Base-by-base conservation (phyloP, 2,329 filamentous ascomycete genomes). In the Xylariaceae sp. region DNA sequence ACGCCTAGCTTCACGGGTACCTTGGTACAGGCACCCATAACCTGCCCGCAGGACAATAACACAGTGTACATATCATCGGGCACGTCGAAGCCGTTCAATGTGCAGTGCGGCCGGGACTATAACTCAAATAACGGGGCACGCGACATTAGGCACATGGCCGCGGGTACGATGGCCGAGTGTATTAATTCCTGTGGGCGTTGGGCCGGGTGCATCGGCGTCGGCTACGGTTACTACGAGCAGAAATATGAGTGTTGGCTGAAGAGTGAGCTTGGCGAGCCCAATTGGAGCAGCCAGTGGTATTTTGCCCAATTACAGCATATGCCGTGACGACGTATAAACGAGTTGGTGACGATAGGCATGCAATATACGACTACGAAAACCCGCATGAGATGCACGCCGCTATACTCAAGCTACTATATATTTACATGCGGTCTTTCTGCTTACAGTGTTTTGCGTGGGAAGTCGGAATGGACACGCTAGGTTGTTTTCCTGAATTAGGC, bases 21-120 rank as follows among this genome's bases (percentile, higher is more conserved):
- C 6, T n/a, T 52, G 14, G 26, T 53, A 3, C 14, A 40, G 10
- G 54, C 51, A 1, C 57, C 62, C 18, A 54, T 64, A 9, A 20
- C 29, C 16, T 65, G 62, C 43, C 62, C 62, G n/a, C 50, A 58
- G 20, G 53, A 64, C 51, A 65, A 67, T 50, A 54, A 57, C 40
- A 63, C 56, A 12, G 65, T 65, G 21, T 65, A 65, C 50, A 42
- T 66, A 0, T 46, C 63, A 10, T 7, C 44, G 20, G 52, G 48
- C 7, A 50, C 51, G 50, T 59, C 58, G 7, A 63, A 60, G 56
- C 54, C 65, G 23, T 66, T 65, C 53, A 62, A 65, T 46, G 20
- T 63, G 7, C 54, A 65, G 57, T 66, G 65, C 52, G 65, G 62
- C 10, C 57, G 49, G 14, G 62, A 67, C 42, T 66, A 67, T 53